phyloP scores from a whole-genome alignment of 2,329 filamentous ascomycete genomes.

The Scopulariopsis brevicaulis region DNA sequence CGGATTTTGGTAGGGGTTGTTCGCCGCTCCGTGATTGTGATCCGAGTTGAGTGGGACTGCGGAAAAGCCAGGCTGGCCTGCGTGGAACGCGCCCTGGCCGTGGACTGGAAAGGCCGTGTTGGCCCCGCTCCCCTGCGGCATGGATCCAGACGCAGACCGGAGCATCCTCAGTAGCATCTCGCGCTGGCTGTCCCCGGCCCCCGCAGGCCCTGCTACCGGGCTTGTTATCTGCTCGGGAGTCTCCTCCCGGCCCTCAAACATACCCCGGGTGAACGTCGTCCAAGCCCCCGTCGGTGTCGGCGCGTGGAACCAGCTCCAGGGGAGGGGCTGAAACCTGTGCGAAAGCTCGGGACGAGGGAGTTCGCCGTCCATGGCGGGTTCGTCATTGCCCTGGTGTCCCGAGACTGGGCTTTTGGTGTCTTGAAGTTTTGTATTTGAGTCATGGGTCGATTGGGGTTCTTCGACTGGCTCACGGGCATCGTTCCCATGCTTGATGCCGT shows the following conservation, averaged over 20 bases:
- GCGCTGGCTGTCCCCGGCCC: background rate
- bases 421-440: background rate
- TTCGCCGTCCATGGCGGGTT: background rate
- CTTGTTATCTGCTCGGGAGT: background rate
- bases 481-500: background rate
- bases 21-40: background rate
- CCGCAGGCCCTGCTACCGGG: background rate
- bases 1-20: background rate
- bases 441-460: background rate
- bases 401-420: background rate
- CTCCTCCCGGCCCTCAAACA: background rate
- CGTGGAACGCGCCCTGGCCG: background rate
- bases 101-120: background rate
- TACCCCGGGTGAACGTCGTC: background rate
- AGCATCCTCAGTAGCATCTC: conserved; percentile 4
- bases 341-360: background rate
- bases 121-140: background rate
- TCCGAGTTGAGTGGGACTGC: background rate
- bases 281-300: conserved; percentile 15
- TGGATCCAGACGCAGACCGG: conserved; percentile 1
- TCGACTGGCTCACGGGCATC: background rate
- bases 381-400: background rate
- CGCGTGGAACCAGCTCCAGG: conserved; percentile 38
- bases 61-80: background rate
- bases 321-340: conserved; percentile 24